These are phyloP conservation scores for Podaxis sp. DNA, from an alignment of 768 basidiomycete genomes.

Conservation along the genomic window DNA sequence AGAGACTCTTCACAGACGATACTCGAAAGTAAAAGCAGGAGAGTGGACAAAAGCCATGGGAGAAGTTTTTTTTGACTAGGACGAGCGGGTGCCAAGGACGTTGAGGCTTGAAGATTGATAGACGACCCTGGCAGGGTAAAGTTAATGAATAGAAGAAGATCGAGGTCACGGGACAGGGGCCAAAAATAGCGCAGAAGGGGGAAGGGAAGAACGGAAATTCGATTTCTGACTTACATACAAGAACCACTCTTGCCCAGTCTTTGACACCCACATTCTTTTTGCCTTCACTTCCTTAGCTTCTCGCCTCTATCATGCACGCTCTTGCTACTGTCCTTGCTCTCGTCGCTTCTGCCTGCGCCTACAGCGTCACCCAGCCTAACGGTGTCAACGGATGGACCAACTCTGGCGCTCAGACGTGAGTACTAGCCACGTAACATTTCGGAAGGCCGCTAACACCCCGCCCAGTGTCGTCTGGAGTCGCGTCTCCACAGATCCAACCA, in stretches of 20 bases:
- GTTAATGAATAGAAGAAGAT: neutral
- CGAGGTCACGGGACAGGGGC: neutral
- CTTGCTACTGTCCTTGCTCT: conserved; percentile 42
- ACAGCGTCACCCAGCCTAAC: conserved; percentile 56
- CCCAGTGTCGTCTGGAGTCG: conserved; percentile 57
- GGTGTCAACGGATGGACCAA: conserved; percentile 54
- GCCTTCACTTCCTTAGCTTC: conserved; percentile 17
- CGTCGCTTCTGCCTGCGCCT: conserved; percentile 61
- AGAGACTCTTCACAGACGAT: neutral
- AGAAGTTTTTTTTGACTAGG: neutral
- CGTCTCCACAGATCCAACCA: conserved; percentile 64
- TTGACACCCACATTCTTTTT: conserved; percentile 19
- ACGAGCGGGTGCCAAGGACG: neutral
- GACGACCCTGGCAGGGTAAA: neutral
- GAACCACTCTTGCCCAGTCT: conserved; percentile 12
- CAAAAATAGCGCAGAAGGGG: neutral
- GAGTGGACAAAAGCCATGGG: neutral
- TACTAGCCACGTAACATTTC: conserved; percentile 9
- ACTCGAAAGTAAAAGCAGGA: neutral
- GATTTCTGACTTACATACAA: conserved; percentile 22
- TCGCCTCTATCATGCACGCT: conserved; percentile 43
- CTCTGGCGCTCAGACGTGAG: conserved; percentile 48
- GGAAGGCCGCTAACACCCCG: neutral
- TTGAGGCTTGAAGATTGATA: neutral
- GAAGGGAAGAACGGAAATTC: neutral